Base-by-base conservation (phyloP, 2,329 filamentous ascomycete genomes). In the Colletotrichum camelliae region DNA sequence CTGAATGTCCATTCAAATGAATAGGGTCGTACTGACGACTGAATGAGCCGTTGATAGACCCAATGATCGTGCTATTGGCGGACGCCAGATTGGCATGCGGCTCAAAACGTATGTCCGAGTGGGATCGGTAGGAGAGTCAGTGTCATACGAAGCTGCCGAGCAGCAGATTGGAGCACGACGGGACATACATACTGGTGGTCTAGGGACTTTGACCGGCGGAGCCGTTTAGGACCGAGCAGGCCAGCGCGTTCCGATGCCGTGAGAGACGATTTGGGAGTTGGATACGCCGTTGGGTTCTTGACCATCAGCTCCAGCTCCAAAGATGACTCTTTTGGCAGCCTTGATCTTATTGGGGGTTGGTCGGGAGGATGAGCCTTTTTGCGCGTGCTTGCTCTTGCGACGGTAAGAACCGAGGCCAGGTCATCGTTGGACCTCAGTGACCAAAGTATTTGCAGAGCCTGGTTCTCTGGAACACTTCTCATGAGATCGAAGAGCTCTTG, bases 401-500 rank as follows among this genome's bases (percentile, higher is more conserved):
- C 67, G 2, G 81, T 79, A 1, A 84, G 31, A 27, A 79, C 80
- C 1, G 65, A 69, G 7, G 74, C 65, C 3, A 79, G 67, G 64
- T 82, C 80, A 8, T 70, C 71, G 9, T 79, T 78, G 21, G 78
- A 74, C 10, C 80, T 77, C 1, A 83, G 61, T 12, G 72, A 24
- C 5, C 73, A 66, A 16, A 84, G 29, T 2, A 81, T 78, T 7
- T 76, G 67, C 4, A 72, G 27, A 7, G 79, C 78, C 27, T 79
- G 77, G 0, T 72, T 18, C 13, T 79, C 70, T 1, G 81, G 76
- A 3, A 81, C 62, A 18, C 76, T 70, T 39, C 77, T 79, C 5
- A 83, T 67, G 2, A 81, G 76, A 12, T 80, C 77, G 6, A 83
- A 52, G 2, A 83, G 24, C 52, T 84, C 81, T 3, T 67, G 39